Evolutionary conservation across 805 yeast genomes (phyloP).

Genomic region (Yarrowia sp.): DNA sequence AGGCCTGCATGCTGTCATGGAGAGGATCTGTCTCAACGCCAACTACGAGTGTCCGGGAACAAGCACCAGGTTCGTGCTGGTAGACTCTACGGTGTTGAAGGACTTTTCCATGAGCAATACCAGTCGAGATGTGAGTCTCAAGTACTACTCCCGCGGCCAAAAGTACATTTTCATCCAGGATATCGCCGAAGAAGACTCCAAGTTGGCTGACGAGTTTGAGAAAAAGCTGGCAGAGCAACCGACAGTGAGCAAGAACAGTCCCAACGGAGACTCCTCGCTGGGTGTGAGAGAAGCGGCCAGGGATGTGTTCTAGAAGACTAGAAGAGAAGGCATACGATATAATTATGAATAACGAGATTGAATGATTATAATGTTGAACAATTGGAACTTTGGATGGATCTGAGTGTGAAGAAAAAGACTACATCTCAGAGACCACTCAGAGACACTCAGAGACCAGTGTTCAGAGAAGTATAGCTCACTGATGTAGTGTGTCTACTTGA

Average conservation of each 20-base stretch:
- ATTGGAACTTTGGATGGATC: too few relatives aligned
- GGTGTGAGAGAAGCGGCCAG: constrained; percentile 11
- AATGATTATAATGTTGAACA: too few relatives aligned
- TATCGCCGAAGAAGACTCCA: constrained; percentile 54
- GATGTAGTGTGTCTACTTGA: too few relatives aligned
- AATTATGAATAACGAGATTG: too few relatives aligned
- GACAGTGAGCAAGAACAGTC: background rate
- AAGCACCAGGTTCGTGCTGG: constrained; percentile 58
- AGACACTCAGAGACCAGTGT: too few relatives aligned
- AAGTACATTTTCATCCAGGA: constrained; percentile 54
- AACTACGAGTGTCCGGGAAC: constrained; percentile 69
- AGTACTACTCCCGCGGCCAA: constrained; percentile 58
- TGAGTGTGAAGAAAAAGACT: too few relatives aligned
- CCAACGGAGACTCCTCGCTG: background rate
- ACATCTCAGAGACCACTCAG: too few relatives aligned
- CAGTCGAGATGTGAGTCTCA: constrained; percentile 52
- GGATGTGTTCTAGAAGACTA: constrained; percentile 15
- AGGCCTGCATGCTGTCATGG: constrained; percentile 64
- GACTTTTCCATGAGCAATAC: constrained; percentile 48
- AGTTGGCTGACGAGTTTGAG: constrained; percentile 51
- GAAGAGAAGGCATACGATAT: too few relatives aligned
- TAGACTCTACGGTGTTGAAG: constrained; percentile 48
- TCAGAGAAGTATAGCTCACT: too few relatives aligned
- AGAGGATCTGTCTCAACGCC: constrained; percentile 57
- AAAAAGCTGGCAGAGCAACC: constrained; percentile 45